A percentile compares a stretch with the other conserved stretches of the same genome.
Evolutionary conservation across 768 basidiomycete genomes (phyloP).

Genomic region (Trametes coccinea): DNA sequence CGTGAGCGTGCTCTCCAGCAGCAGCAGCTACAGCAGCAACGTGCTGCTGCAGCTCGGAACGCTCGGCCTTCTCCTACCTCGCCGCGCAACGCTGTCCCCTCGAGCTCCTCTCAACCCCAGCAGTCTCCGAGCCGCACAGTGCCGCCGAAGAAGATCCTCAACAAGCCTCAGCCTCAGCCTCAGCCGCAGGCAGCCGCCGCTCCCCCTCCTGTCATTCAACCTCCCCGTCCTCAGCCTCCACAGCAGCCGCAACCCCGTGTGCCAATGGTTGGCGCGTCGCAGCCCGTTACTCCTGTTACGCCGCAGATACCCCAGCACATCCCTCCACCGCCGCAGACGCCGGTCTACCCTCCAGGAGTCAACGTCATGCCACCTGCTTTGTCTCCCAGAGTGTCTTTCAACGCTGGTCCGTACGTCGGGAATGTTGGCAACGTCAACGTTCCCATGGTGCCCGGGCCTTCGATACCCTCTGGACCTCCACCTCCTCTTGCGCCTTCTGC

Average conservation of each 20-base stretch:
- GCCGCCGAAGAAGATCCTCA: conserved; percentile 62
- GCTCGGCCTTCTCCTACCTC: conserved; percentile 49
- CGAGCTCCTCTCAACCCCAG: conserved; percentile 43
- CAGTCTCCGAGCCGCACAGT: conserved; percentile 46
- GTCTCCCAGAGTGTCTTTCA: conserved; percentile 56
- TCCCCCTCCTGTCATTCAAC: conserved; percentile 30
- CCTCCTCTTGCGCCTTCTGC: conserved; percentile 54
- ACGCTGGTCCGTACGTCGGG: conserved; percentile 50
- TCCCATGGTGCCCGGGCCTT: conserved; percentile 40
- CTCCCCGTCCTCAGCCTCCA: conserved; percentile 37
- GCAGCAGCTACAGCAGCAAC: conserved; percentile 42
- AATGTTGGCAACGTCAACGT: conserved; percentile 36
- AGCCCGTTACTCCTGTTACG: conserved; percentile 51
- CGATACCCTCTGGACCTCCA: conserved; percentile 46
- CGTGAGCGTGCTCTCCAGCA: conserved; percentile 31
- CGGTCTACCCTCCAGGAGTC: conserved; percentile 48
- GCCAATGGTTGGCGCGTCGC: conserved; percentile 37
- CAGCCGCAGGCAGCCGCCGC: conserved; percentile 19
- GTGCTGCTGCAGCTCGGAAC: conserved; percentile 44
- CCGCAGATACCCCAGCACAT: conserved; percentile 48
- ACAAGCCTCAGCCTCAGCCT: conserved; percentile 38
- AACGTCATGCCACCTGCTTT: conserved; percentile 48
- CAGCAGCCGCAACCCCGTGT: conserved; percentile 39
- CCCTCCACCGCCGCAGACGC: conserved; percentile 41
- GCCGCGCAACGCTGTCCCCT: conserved; percentile 49